These are phyloP conservation scores for Trametes versicolor DNA, from an alignment of 1,284 basidiomycete genomes.

Conservation along the genomic window DNA sequence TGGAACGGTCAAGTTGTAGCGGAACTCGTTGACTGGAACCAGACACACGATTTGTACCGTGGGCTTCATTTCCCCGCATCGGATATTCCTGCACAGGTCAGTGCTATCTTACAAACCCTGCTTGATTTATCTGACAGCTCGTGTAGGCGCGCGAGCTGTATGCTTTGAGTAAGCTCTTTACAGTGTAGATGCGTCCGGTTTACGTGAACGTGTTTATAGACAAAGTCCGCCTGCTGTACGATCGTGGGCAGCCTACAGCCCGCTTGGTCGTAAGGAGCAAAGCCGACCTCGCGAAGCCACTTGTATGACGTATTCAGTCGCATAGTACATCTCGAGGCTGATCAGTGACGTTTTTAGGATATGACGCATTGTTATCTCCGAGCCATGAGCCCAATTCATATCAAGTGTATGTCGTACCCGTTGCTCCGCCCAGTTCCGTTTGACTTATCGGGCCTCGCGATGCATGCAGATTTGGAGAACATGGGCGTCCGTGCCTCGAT, in stretches of 20 bases:
- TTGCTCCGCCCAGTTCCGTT: constrained; percentile 11
- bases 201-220: constrained; percentile 50
- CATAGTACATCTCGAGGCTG: background rate
- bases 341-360: constrained; percentile 53
- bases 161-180: constrained; percentile 41
- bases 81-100: constrained; percentile 67
- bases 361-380: constrained; percentile 91
- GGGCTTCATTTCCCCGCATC: constrained; percentile 76
- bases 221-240: constrained; percentile 86
- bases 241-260: constrained; percentile 81
- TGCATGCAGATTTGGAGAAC: constrained; percentile 70
- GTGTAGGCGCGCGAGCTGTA: constrained; percentile 43
- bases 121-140: background rate
- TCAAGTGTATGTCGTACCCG: constrained; percentile 68
- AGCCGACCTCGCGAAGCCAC: constrained; percentile 76
- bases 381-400: constrained; percentile 91
- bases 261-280: constrained; percentile 76
- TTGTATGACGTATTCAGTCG: constrained; percentile 57
- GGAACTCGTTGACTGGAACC: constrained; percentile 86
- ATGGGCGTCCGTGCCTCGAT: constrained; percentile 87
- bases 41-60: constrained; percentile 83
- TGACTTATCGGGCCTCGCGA: constrained; percentile 12
- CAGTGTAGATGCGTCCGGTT: background rate
- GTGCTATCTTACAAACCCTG: constrained; percentile 23
- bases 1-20: constrained; percentile 86